phyloP scores from a whole-genome alignment of 768 basidiomycete species.

The Pleurotus giganteus region DNA sequence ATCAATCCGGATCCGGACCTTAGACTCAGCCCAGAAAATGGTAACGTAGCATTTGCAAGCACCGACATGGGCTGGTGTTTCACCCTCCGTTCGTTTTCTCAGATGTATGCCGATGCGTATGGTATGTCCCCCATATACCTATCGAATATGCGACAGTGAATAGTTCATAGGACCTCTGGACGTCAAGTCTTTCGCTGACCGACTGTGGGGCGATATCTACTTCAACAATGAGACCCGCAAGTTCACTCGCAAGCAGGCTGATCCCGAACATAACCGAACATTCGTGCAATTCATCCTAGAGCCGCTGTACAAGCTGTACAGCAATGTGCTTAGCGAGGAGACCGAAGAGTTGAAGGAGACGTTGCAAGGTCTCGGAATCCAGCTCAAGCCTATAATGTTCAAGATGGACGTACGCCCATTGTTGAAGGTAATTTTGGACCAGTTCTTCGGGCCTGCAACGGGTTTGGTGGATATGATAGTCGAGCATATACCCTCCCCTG shows the following conservation, averaged over 20 bases:
- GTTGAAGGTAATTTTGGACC: conserved; percentile 88
- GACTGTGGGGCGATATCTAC: conserved; percentile 98
- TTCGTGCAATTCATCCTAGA: conserved; percentile 97
- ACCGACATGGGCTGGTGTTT: conserved; percentile 99
- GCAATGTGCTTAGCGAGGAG: conserved; percentile 91
- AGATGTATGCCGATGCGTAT: conserved; percentile 94
- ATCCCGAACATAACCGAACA: conserved; percentile 75
- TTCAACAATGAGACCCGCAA: conserved; percentile 83
- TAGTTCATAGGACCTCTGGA: conserved; percentile 63
- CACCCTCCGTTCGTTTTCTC: conserved; percentile 89
- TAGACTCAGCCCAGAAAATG: conserved; percentile 89
- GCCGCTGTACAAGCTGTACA: conserved; percentile 96
- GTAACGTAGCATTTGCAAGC: conserved; percentile 97
- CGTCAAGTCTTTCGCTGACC: conserved; percentile 79
- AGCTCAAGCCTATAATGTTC: conserved; percentile 89
- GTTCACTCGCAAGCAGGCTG: conserved; percentile 83
- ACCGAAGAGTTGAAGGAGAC: conserved; percentile 85
- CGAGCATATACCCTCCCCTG: conserved; percentile 85
- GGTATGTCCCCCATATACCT: conserved; percentile 41
- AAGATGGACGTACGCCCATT: conserved; percentile 98
- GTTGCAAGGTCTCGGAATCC: conserved; percentile 72
- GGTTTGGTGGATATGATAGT: conserved; percentile 93
- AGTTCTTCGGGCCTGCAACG: conserved; percentile 91
- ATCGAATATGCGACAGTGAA: not conserved
- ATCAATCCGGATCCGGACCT: conserved; percentile 89